Base-by-base conservation (phyloP, 2,329 filamentous ascomycete genomes). In the Cadophora sp. region DNA sequence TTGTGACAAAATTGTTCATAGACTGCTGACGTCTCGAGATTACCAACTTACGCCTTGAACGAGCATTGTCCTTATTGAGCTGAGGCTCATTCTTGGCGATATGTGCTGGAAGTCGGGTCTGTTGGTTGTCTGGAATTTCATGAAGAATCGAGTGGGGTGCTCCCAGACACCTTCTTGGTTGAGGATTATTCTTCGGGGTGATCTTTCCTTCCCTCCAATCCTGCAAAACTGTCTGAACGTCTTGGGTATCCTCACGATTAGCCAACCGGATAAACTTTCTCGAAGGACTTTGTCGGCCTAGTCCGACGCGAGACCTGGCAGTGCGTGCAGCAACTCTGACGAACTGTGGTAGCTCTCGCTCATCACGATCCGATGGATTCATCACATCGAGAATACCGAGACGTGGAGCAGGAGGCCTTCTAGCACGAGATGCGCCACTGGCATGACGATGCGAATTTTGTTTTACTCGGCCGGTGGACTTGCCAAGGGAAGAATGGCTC, bases 351-450 rank as follows among this genome's bases (percentile, higher is more conserved):
- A 87, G 27, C n/a, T 61, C 26, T 50, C 16, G 48, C 3, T 63
- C 56, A 24, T 48, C 40, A 16, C 51, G 31, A 14, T 26, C 43
- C 37, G 74, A 1, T 80, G 76, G 69, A 85, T 83, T 55, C 26
- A 65, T 80, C 26, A 89, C 83, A 76, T 91, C 88, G n/a, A 90
- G 75, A 65, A 91, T 89, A 71, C 88, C 85, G 24, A 91, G 80
- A 24, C 76, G 78, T 3, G 86, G 86, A n/a, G 84, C 79, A 6
- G 48, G 16, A 31, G 63, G 40, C 27, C 43, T 69, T 53, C 40
- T 50, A 5, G 46, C 29, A 22, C 62, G 62, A 29, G 62, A 58
- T 8, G n/a, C 8, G 31, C 56, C 24, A 22, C 53, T 31, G n/a
- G 31, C 37, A 26, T 55, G 12, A 37, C 46, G 16, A 37, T 7